phyloP scores from a whole-genome alignment of 371 early-diverging fungal genomes.

The Phascolomyces articulosus region DNA sequence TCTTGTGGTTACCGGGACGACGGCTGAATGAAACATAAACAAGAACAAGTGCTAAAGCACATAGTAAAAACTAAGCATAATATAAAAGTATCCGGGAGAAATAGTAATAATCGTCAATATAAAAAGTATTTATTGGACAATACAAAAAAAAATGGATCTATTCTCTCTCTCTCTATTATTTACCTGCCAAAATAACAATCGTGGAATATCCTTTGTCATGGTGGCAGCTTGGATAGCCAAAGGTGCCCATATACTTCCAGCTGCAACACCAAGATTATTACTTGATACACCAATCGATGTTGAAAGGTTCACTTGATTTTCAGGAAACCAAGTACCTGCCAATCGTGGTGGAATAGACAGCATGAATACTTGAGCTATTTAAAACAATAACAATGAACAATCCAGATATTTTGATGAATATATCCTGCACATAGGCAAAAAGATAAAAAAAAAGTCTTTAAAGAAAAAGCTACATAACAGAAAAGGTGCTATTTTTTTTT shows the following conservation, averaged over 20 bases:
- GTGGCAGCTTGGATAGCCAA: constrained; percentile 38
- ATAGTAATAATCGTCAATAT: too few species aligned
- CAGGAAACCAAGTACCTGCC: constrained; percentile 56
- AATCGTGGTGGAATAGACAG: constrained; percentile 54
- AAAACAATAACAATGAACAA: too few species aligned
- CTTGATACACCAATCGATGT: constrained; percentile 55
- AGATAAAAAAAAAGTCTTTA: too few species aligned
- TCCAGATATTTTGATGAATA: too few species aligned
- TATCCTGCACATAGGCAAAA: too few species aligned
- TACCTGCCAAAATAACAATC: constrained; percentile 43
- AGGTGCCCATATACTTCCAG: constrained; percentile 54
- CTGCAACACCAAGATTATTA: constrained; percentile 51
- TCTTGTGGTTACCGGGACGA: background rate
- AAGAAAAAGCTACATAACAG: too few species aligned
- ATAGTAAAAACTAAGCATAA: background rate
- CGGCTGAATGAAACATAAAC: background rate
- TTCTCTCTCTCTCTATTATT: too few species aligned
- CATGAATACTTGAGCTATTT: constrained; percentile 57
- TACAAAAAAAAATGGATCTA: background rate
- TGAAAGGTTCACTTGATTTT: constrained; percentile 46
- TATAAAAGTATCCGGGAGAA: too few species aligned
- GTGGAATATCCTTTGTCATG: constrained; percentile 40
- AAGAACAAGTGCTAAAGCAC: background rate
- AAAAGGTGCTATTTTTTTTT: background rate
- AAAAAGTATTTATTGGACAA: constrained; percentile 13